Evolutionary conservation across 352 stramenopile species (phyloP).

Genomic region (Thraustotheca clavata): DNA sequence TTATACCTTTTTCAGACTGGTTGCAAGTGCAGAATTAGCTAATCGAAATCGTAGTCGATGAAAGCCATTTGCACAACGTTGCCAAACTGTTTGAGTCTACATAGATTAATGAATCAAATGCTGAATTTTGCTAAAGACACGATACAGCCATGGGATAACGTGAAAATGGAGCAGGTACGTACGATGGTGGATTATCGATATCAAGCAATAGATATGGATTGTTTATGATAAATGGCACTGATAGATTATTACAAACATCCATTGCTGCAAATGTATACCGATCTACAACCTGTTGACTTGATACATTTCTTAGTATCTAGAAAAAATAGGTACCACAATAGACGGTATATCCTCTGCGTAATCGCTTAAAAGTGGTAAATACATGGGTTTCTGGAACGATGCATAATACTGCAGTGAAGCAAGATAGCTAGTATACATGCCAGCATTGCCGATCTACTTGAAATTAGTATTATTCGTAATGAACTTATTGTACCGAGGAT

Average conservation of each 20-base stretch:
- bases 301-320: neutral
- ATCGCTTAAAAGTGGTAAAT: constrained; percentile 40
- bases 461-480: neutral
- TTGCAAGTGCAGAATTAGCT: constrained; percentile 25
- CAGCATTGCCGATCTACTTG: constrained; percentile 8
- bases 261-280: constrained; percentile 77
- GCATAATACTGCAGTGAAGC: constrained; percentile 60
- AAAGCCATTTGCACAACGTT: constrained; percentile 72
- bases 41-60: constrained; percentile 70
- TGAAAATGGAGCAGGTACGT: constrained; percentile 74
- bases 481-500: neutral
- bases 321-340: constrained; percentile 27
- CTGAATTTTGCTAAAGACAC: too few relatives aligned
- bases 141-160: constrained; percentile 74
- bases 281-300: constrained; percentile 38
- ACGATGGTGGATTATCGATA: constrained; percentile 72
- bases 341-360: constrained; percentile 55
- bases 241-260: constrained; percentile 48
- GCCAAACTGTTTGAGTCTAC: constrained; percentile 58
- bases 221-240: constrained; percentile 75
- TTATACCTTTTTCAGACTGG: constrained; percentile 47
- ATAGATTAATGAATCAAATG: constrained; percentile 6
- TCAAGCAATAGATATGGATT: constrained; percentile 72
- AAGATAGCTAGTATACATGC: constrained; percentile 59
- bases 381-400: constrained; percentile 76